These are phyloP conservation scores for Uronychia binucleata DNA, from an alignment of 73 alveolate species.

Conservation along the genomic window DNA sequence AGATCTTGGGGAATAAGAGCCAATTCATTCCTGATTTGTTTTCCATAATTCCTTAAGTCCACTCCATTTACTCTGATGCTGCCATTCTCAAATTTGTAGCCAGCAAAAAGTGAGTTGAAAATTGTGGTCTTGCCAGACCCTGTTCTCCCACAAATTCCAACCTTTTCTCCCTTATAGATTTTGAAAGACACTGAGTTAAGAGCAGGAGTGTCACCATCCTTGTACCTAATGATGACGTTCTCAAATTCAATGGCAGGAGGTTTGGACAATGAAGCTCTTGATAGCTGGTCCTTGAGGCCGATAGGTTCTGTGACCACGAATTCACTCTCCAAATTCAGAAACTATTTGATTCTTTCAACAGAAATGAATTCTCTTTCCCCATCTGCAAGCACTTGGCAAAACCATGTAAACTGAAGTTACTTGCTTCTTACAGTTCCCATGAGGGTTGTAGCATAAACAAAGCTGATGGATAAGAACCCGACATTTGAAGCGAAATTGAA, in stretches of 20 bases:
- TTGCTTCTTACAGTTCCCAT: neutral
- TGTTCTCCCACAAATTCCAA: constrained; percentile 85
- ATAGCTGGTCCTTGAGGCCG: constrained; percentile 19
- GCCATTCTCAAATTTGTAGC: constrained; percentile 66
- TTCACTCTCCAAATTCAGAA: neutral
- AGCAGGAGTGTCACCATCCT: constrained; percentile 53
- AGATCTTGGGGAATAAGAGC: constrained; percentile 69
- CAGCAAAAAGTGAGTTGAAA: constrained; percentile 49
- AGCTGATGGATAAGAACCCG: neutral
- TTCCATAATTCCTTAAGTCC: constrained; percentile 50
- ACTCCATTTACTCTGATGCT: constrained; percentile 45
- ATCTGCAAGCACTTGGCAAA: neutral
- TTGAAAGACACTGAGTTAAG: constrained; percentile 56
- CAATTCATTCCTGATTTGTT: constrained; percentile 59
- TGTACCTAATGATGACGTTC: constrained; percentile 68
- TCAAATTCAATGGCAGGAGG: constrained; percentile 59
- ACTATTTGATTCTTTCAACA: constrained; percentile 10
- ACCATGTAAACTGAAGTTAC: neutral
- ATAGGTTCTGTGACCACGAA: neutral
- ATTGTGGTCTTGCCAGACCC: constrained; percentile 84
- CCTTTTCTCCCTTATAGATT: constrained; percentile 62
- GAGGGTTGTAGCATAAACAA: neutral
- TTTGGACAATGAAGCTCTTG: neutral
- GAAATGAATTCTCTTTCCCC: neutral
- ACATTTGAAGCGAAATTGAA: neutral